Evolutionary conservation across 2,329 filamentous ascomycete genomes (phyloP), one percentile per base, ranked within the genome.

Genomic region (Cytospora schulzeri): DNA sequence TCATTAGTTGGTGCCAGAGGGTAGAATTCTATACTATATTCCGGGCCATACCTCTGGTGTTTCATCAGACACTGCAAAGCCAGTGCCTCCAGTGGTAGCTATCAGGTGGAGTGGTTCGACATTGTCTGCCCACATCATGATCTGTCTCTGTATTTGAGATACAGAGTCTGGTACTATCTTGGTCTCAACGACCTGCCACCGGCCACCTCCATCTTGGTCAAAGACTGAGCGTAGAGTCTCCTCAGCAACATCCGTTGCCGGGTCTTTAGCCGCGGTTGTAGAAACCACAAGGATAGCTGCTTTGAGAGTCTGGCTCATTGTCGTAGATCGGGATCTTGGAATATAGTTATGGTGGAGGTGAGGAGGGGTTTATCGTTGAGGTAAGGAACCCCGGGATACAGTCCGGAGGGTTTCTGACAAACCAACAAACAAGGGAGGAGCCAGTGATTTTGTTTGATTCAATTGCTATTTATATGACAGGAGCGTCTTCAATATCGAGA

Each of bases 21-120:
- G 7, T 12, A 12, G n/a, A 14, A 8, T 24, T 11, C 3, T 17
- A 11, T 7, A 12, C 7, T 11, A 5, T 0, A 6, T 8, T 41
- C 28, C 9, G n/a, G 33, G 17, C 19, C 68, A 68, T 75, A 93
- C 92, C 84, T 98, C 95, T 2, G 95, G 95, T 0, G 95, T 99
- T 51, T 85, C 82, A 79, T 99, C 95, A 62, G 89, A 86, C 14
- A 88, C 81, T 9, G 95, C 90, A 76, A 99, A 99, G 0, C 95
- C 95, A 1, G 95, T 99, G 2, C 95, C 95, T 26, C 95, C 95
- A 8, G 92, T 97, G 0, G 93, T 94, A 55, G 97, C 76, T 66
- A 99, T 85, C 64, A 98, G 78, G 76, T 97, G 94, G 57, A 89
- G 75, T 4, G 81, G 76, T 56, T 83, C 82, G 6, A 83, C 76